These are phyloP conservation scores for Schizothecium vesticola DNA, from an alignment of 495 filamentous ascomycete species.

Conservation along the genomic window DNA sequence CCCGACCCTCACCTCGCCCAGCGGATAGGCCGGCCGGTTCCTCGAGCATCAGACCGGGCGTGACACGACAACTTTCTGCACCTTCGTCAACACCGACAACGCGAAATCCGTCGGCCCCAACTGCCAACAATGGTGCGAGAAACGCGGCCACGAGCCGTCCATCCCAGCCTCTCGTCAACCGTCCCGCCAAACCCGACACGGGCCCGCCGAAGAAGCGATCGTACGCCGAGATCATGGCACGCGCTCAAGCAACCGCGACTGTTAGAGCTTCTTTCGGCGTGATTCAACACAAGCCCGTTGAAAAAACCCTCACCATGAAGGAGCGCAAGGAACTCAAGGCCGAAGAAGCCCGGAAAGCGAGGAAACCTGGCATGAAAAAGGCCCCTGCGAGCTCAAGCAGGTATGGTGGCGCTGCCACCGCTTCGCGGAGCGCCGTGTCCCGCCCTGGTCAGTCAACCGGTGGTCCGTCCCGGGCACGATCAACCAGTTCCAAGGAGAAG, in stretches of 20 bases:
- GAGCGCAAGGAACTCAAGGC: slow-evolving; percentile 41
- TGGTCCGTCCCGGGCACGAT: slow-evolving; percentile 1
- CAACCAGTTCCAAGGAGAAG: slow-evolving; percentile 13
- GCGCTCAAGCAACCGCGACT: slow-evolving; percentile 52
- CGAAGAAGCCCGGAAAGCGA: slow-evolving; percentile 26
- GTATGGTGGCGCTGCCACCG: slow-evolving; percentile 13
- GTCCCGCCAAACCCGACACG: slow-evolving; percentile 21
- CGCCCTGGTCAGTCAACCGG: slow-evolving; percentile 15
- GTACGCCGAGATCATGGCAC: slow-evolving; percentile 63
- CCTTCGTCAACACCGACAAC: slow-evolving; percentile 15
- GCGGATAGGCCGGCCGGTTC: slow-evolving; percentile 3
- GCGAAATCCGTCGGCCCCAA: neutral
- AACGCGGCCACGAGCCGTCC: slow-evolving; percentile 5
- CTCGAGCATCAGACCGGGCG: neutral
- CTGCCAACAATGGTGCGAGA: neutral
- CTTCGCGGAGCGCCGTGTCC: slow-evolving; percentile 17
- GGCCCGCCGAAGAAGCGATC: slow-evolving; percentile 57
- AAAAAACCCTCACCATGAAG: slow-evolving; percentile 39
- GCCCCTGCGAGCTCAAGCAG: slow-evolving; percentile 14
- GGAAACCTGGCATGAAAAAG: slow-evolving; percentile 7
- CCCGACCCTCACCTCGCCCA: slow-evolving; percentile 17
- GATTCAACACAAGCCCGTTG: slow-evolving; percentile 53
- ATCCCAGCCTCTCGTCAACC: slow-evolving; percentile 14
- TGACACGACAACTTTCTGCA: neutral
- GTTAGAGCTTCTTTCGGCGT: slow-evolving; percentile 44